Evolutionary conservation across 768 basidiomycete species (phyloP).

Genomic region (Lactarius sanguifluus): DNA sequence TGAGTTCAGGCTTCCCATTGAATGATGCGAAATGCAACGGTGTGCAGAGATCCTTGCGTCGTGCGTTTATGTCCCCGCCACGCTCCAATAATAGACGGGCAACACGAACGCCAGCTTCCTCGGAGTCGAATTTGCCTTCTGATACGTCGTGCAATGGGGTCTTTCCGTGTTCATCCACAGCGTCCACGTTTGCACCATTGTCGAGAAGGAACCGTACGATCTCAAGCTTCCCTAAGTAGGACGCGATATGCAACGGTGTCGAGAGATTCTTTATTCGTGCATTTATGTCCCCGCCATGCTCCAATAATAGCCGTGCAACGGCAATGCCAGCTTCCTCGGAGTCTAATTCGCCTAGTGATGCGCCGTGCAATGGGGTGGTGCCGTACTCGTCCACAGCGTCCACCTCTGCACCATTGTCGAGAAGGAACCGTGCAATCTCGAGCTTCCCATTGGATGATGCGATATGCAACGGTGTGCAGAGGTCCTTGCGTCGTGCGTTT

Average conservation of each 20-base stretch:
- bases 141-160: neutral
- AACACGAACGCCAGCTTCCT: neutral
- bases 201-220: neutral
- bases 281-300: neutral
- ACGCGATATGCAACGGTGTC: neutral
- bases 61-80: too few relatives aligned
- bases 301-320: neutral
- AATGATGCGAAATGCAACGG: too few relatives aligned
- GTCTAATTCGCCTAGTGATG: neutral
- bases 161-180: accelerated
- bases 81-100: too few relatives aligned
- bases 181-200: neutral
- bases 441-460: neutral
- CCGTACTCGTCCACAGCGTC: too few relatives aligned
- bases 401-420: too few relatives aligned
- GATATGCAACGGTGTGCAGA: neutral
- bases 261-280: accelerated
- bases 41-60: too few relatives aligned
- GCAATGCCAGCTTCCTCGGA: neutral
- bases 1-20: too few relatives aligned
- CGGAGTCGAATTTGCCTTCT: neutral
- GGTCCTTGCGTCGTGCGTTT: too few relatives aligned
- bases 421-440: too few relatives aligned
- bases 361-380: neutral
- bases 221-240: neutral